Conservation (phyloP, 1,139 yeast species). For the Suhomyces coccinellae region DNA sequence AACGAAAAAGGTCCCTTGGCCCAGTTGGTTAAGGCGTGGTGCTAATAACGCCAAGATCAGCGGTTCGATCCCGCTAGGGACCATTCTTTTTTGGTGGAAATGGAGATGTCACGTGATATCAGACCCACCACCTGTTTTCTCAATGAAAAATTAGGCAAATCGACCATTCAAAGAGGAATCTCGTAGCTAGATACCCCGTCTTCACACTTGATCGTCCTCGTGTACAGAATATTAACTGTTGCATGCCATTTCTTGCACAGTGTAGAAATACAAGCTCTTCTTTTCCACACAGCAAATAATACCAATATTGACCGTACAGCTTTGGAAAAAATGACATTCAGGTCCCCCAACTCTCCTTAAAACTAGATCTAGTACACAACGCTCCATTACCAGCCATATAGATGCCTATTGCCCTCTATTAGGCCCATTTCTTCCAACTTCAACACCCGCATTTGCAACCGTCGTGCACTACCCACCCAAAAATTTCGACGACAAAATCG, state of each 20-base stretch:
- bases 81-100: constrained; percentile 7
- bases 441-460: constrained; percentile 4
- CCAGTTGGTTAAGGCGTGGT: constrained; percentile 42
- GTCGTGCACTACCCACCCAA: constrained; percentile 4
- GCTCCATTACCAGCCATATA: no score
- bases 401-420: neutral
- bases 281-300: no score
- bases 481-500: constrained; percentile 3
- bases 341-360: no score
- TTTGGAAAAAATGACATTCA: no score
- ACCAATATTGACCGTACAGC: no score
- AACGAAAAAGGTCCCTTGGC: constrained; percentile 30
- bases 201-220: no score
- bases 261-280: no score
- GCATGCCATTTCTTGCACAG: no score
- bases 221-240: no score
- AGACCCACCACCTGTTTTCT: no score
- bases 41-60: constrained; percentile 44
- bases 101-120: neutral
- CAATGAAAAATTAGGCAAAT: neutral
- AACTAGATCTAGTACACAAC: no score
- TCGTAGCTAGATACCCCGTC: neutral
- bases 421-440: neutral
- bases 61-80: constrained; percentile 38
- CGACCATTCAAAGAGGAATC: neutral